Percentiles rank a stretch among this genome's conserved stretches.
Evolutionary conservation across 768 basidiomycete species (phyloP).

Genomic region (Mycena chlorophos): DNA sequence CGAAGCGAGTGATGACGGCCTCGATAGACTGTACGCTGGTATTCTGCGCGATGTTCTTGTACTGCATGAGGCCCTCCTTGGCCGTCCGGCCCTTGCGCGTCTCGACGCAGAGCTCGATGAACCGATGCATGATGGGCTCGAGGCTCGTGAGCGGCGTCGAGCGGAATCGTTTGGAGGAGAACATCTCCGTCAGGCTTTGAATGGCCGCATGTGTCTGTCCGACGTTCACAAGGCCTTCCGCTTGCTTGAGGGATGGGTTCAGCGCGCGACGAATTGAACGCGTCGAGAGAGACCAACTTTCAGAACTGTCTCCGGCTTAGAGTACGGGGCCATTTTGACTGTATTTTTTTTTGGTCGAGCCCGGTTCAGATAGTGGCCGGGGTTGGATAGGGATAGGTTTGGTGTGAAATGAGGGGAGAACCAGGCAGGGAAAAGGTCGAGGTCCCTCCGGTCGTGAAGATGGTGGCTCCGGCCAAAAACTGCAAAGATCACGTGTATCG

Average conservation of each 20-base stretch:
- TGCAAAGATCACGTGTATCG: no score
- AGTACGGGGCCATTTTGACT: conserved; percentile 94
- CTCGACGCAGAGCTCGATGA: conserved; percentile 94
- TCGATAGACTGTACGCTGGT: conserved; percentile 90
- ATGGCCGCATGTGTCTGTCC: conserved; percentile 89
- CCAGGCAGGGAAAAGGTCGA: no score
- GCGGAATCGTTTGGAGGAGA: conserved; percentile 90
- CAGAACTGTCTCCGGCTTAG: conserved; percentile 90
- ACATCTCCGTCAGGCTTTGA: conserved; percentile 89
- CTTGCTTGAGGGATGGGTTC: conserved; percentile 87
- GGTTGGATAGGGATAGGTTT: no score
- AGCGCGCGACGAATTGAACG: no score
- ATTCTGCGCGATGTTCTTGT: conserved; percentile 97
- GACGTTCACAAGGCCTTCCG: conserved; percentile 91
- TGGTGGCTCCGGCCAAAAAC: no score
- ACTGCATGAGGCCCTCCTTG: conserved; percentile 94
- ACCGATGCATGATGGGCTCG: conserved; percentile 94
- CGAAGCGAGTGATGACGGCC: conserved; percentile 82
- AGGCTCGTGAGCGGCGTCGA: conserved; percentile 84
- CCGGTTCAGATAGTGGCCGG: no score
- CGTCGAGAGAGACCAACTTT: no score
- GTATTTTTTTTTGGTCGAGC: no score
- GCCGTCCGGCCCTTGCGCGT: conserved; percentile 92
- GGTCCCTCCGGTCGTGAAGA: no score
- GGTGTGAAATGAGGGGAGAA: no score